Evolutionary conservation across 2,329 filamentous ascomycete species (phyloP), one percentile per base, ranked within the genome.

Genomic region (Didymella sp.): DNA sequence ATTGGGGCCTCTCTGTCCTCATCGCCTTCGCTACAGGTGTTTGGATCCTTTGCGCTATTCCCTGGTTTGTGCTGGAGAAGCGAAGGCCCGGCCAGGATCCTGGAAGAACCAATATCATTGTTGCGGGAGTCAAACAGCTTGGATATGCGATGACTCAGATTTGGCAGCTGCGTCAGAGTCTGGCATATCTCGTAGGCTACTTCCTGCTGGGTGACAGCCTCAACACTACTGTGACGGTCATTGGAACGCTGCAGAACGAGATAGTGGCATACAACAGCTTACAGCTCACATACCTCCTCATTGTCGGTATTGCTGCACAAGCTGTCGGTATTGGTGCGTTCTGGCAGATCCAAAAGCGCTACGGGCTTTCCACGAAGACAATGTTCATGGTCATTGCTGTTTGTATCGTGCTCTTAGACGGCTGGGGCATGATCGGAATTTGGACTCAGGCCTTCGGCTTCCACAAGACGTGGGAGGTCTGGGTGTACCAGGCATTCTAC

Each of bases 211-310:
- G 86, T n/a, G 88, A 90, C 72, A 87, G 84, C 1, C 78, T 89
- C 31, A 89, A 89, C 70, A 90, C 88, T 0, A 89, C 87, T 0
- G 85, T 89, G 5, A 89, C 88, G 0, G 86, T 90, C 21, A 85
- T 90, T 28, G 80, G 77, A 0, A 89, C 86, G 0, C 73, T 89
- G 5, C 88, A 90, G 67, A 89, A 89, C 62, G 79, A 80, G 31
- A 82, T 89, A 4, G 86, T 89, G 3, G 78, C 81, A 3, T 90
- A 89, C 73, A 85, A 88, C 66, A 87, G 85, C 0, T 76, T 89
- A 24, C 81, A 86, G 44, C 71, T 89, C 6, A 89, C 86, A 0
- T 89, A 89, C 65, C 81, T 90, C 8, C 76, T 89, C 22, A 84
- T 89, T 11, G 87, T 89, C 2, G 87, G 87, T 4, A 88, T 89